Percentiles rank a stretch among this genome's conserved stretches.
phyloP scores from a whole-genome alignment of 768 basidiomycete genomes.

The Boletus vinaceobasis region DNA sequence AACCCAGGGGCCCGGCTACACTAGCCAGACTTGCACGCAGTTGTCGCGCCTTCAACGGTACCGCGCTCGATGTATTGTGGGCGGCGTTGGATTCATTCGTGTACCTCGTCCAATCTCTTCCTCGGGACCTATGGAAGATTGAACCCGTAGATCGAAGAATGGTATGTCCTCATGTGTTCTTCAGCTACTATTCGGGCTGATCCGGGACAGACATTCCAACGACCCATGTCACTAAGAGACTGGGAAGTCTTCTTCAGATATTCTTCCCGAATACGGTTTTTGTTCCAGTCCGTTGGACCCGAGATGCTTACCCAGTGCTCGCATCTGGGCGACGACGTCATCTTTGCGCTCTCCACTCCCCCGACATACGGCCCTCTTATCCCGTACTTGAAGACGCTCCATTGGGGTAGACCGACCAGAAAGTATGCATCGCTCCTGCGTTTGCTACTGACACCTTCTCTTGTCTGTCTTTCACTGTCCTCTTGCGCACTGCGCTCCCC shows the following conservation, averaged over 20 bases:
- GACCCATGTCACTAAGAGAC: conserved; percentile 26
- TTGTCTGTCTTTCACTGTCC: conserved; percentile 13
- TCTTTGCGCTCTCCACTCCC: conserved; percentile 25
- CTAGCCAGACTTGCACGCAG: conserved; percentile 26
- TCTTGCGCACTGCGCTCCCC: conserved; percentile 8
- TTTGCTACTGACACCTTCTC: conserved; percentile 21
- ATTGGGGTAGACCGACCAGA: conserved; percentile 15
- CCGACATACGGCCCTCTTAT: conserved; percentile 20
- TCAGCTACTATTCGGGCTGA: conserved; percentile 3
- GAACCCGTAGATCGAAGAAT: conserved; percentile 5
- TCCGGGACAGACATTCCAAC: conserved; percentile 18
- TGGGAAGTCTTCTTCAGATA: conserved; percentile 29
- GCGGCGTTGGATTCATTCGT: conserved; percentile 17
- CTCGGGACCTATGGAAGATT: conserved; percentile 27
- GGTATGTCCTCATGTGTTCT: conserved; percentile 6
- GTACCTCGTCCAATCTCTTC: conserved; percentile 24
- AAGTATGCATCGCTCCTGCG: conserved; percentile 19
- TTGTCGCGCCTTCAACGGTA: conserved; percentile 20
- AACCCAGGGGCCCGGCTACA: neutral
- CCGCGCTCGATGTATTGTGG: conserved; percentile 28
- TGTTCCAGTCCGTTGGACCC: conserved; percentile 1
- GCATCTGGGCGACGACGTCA: conserved; percentile 17
- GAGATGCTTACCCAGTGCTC: neutral
- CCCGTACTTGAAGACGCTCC: conserved; percentile 20
- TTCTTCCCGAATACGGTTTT: conserved; percentile 19